Conservation (phyloP, 2,329 filamentous ascomycete species). For the Trichoderma gracile region DNA sequence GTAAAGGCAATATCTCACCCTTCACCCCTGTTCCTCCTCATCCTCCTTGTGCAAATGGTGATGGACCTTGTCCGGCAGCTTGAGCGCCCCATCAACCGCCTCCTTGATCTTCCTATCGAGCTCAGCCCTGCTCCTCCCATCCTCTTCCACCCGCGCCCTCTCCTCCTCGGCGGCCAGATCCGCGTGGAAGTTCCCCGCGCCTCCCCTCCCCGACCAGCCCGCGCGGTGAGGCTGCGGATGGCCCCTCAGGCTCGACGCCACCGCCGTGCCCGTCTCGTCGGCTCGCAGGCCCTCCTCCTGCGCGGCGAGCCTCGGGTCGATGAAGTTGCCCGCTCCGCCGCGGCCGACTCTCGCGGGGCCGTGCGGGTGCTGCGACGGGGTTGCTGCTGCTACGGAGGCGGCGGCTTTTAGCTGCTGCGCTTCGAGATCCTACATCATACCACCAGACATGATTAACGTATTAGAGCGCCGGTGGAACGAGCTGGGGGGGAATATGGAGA, state of each 20-base stretch:
- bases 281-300: slow-evolving; percentile 40
- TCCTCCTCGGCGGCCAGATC: slow-evolving; percentile 35
- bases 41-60: slow-evolving; percentile 31
- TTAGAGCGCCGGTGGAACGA: no score
- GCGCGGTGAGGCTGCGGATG: slow-evolving; percentile 29
- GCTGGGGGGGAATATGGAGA: no score
- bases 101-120: slow-evolving; percentile 47
- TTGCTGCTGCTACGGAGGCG: slow-evolving; percentile 31
- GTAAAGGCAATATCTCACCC: not conserved
- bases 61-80: slow-evolving; percentile 50
- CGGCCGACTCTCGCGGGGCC: slow-evolving; percentile 52
- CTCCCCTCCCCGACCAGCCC: slow-evolving; percentile 50
- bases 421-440: slow-evolving; percentile 41
- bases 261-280: slow-evolving; percentile 39
- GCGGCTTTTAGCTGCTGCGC: slow-evolving; percentile 37
- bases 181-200: slow-evolving; percentile 56
- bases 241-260: slow-evolving; percentile 37
- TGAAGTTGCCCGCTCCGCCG: slow-evolving; percentile 64
- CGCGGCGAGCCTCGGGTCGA: slow-evolving; percentile 41
- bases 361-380: slow-evolving; percentile 32
- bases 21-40: slow-evolving; percentile 1
- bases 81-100: slow-evolving; percentile 51
- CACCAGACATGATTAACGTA: not conserved
- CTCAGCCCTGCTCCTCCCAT: slow-evolving; percentile 34
- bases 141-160: slow-evolving; percentile 35